phyloP scores from a whole-genome alignment of 2,329 filamentous ascomycete species.

The Falciphora oryzae region DNA sequence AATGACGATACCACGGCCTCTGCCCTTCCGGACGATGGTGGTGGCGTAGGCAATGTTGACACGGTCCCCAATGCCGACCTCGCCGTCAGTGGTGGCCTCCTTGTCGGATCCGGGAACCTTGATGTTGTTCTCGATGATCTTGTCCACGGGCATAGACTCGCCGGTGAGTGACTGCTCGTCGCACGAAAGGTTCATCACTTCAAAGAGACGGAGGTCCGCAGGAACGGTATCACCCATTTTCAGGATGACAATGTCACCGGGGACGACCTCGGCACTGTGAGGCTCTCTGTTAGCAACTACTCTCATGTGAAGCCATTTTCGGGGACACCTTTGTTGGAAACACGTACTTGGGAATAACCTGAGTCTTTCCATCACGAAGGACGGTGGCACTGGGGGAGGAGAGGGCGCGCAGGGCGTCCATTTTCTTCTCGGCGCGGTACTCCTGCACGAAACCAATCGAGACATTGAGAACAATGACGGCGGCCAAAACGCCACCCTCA shows the following conservation, averaged over 20 bases:
- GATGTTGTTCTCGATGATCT: slow-evolving; percentile 49
- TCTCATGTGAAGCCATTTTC: neutral
- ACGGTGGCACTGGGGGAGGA: slow-evolving; percentile 59
- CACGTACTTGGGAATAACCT: slow-evolving; percentile 52
- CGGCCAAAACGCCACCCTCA: slow-evolving; percentile 28
- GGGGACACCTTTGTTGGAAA: slow-evolving; percentile 6
- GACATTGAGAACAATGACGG: slow-evolving; percentile 54
- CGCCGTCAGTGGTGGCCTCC: slow-evolving; percentile 35
- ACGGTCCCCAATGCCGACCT: slow-evolving; percentile 64
- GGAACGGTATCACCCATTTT: slow-evolving; percentile 71
- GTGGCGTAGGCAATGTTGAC: slow-evolving; percentile 72
- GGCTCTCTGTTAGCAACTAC: neutral
- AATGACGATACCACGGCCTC: slow-evolving; percentile 66
- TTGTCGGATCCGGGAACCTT: slow-evolving; percentile 39
- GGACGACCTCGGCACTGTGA: slow-evolving; percentile 54
- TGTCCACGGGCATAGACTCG: slow-evolving; percentile 67
- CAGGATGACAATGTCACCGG: slow-evolving; percentile 63
- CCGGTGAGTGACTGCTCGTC: slow-evolving; percentile 75
- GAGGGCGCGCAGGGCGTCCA: slow-evolving; percentile 56
- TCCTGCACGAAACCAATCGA: slow-evolving; percentile 63
- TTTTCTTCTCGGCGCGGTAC: slow-evolving; percentile 59
- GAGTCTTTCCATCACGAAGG: slow-evolving; percentile 51
- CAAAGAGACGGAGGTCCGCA: slow-evolving; percentile 64
- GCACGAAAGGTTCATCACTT: slow-evolving; percentile 72
- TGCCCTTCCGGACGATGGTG: slow-evolving; percentile 66